Evolutionary conservation across 306 rosid species (phyloP).

Genomic region (Amphicarpaea edgeworthii): DNA sequence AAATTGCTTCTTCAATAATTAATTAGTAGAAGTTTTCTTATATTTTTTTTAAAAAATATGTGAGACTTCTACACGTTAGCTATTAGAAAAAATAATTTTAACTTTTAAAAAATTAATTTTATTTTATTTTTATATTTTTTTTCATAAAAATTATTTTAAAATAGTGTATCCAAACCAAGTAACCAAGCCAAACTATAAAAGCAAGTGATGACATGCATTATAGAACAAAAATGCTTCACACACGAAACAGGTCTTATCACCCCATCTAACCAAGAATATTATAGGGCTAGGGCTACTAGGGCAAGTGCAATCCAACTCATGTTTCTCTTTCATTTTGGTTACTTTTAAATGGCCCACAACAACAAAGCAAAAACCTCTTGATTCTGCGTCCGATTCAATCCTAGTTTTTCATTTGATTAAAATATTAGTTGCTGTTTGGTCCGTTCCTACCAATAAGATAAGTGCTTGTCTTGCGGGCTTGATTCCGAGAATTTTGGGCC

Average conservation of each 20-base stretch:
- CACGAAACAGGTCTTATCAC: slow-evolving; percentile 52
- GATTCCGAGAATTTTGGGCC: slow-evolving; percentile 49
- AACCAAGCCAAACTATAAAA: slow-evolving; percentile 13
- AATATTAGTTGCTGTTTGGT: slow-evolving; percentile 45
- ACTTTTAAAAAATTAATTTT: too few species aligned
- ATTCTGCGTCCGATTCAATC: slow-evolving; percentile 51
- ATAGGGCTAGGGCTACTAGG: slow-evolving; percentile 48
- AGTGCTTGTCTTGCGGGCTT: slow-evolving; percentile 55
- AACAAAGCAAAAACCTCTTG: slow-evolving; percentile 39
- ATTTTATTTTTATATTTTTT: too few species aligned
- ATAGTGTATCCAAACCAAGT: too few species aligned
- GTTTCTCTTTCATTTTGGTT: slow-evolving; percentile 40
- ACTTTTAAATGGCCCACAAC: slow-evolving; percentile 45
- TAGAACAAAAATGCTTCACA: slow-evolving; percentile 10
- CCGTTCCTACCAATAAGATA: slow-evolving; percentile 44
- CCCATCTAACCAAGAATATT: slow-evolving; percentile 46
- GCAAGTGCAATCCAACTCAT: slow-evolving; percentile 54
- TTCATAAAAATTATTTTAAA: too few species aligned
- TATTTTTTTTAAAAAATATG: too few species aligned
- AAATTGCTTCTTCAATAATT: too few species aligned
- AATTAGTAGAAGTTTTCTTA: too few species aligned
- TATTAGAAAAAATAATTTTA: too few species aligned
- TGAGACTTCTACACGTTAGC: too few species aligned
- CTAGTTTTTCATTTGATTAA: slow-evolving; percentile 40
- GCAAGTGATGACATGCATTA: slow-evolving; percentile 33